phyloP scores from a whole-genome alignment of 352 stramenopile genomes.

The Pythium plurisporium region DNA sequence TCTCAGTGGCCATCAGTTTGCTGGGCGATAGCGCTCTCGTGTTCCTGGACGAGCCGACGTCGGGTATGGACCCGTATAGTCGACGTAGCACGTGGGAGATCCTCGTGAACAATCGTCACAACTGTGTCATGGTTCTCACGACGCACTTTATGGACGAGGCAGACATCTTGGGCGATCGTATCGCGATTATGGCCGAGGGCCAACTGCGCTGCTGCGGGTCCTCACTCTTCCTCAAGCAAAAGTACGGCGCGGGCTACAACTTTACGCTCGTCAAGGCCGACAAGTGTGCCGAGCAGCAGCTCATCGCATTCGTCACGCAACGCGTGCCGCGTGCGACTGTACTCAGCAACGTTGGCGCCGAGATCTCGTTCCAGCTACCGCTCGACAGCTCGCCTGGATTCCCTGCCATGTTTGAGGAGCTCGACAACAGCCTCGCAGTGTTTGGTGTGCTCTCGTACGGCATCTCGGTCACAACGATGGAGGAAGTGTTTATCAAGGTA shows the following conservation, averaged over 20 bases:
- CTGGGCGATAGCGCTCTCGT: slow-evolving; percentile 69
- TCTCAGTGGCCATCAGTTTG: slow-evolving; percentile 75
- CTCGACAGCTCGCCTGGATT: slow-evolving; percentile 56
- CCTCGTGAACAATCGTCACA: slow-evolving; percentile 60
- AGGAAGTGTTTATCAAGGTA: slow-evolving; percentile 91
- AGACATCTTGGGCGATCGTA: slow-evolving; percentile 87
- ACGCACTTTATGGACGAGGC: slow-evolving; percentile 93
- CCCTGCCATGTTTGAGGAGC: slow-evolving; percentile 61
- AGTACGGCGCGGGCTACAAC: slow-evolving; percentile 77
- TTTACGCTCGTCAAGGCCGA: slow-evolving; percentile 58
- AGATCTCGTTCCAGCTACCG: slow-evolving; percentile 74
- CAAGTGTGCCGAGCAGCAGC: slow-evolving; percentile 5
- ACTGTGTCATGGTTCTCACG: slow-evolving; percentile 80
- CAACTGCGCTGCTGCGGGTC: slow-evolving; percentile 49
- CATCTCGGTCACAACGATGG: slow-evolving; percentile 82
- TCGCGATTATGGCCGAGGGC: slow-evolving; percentile 87
- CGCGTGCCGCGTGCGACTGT: slow-evolving; percentile 35
- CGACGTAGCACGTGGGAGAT: slow-evolving; percentile 84
- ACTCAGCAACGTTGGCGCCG: slow-evolving; percentile 64
- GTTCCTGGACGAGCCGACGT: slow-evolving; percentile 89
- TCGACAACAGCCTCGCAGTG: slow-evolving; percentile 41
- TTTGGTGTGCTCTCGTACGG: slow-evolving; percentile 54
- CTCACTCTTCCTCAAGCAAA: slow-evolving; percentile 79
- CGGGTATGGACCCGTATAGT: slow-evolving; percentile 93
- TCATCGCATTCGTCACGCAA: slow-evolving; percentile 25